Base-by-base conservation (phyloP, 2,329 filamentous ascomycete species). In the Cytospora mali region DNA sequence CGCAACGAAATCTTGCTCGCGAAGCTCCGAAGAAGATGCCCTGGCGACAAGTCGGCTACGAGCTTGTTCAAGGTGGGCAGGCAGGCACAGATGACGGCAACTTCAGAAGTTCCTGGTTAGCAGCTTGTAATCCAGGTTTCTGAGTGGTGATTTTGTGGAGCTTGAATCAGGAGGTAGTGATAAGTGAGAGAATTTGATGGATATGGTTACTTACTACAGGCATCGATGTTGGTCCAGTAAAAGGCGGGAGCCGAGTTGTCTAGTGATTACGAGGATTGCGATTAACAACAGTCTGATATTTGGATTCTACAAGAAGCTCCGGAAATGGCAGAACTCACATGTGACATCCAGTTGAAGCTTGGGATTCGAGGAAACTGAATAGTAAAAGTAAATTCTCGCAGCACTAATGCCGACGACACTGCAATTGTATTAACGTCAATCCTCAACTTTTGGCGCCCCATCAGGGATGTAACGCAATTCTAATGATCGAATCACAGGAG, bases 21-120 rank as follows among this genome's bases (percentile, higher is more conserved):
- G 46, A 23, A 49, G 46, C 46, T 49, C 6, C 46, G 46, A 11
- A 31, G 29, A 11, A 31, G 29, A 31, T 31, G 29, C 29, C 29
- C 29, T 31, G 29, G 6, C 29, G 29, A 31, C 29, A 31, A 11
- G 29, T 31, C 29, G 29, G 29, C 29, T 31, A 31, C 29, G n/a
- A 49, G 46, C n/a, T 10, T 49, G 16, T 49, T 6, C n/a, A 49
- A 25, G 9, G 46, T n/a, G 16, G 46, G 46, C 25, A 49, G 13
- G 46, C 46, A 49, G 25, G 46, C 46, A 21, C 46, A 49, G 25
- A 49, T 49, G 65, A 71, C 50, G 29, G 46, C 46, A 6, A 49
- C 25, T 31, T 31, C 29, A n/a, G 29, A 31, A 31, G 6, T 31
- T 11, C 11, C 29, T 11, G 11, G 29, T 31, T 11, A 31, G 11